Evolutionary conservation across 2,329 filamentous ascomycete species (phyloP), one percentile per base, ranked within the genome.

Genomic region (Talaromyces sp.): DNA sequence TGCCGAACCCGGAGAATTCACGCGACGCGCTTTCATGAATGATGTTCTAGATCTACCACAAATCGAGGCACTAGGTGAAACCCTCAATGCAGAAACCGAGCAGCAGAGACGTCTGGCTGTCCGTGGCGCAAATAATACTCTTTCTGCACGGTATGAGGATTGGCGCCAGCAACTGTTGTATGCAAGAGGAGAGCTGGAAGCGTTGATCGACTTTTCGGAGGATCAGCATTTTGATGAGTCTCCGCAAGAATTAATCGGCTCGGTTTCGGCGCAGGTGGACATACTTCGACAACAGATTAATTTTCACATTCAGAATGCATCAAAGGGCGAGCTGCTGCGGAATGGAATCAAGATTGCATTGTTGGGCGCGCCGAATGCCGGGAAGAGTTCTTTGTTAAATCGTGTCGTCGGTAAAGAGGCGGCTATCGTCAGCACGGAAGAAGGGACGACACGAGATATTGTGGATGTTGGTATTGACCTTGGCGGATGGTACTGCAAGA

Each of bases 151-250:
- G 19, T 99, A 99, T 75, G 93, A 97, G 70, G 72, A 72, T 10
- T 99, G 95, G 95, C 87, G 94, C 31, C 81, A 86, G 68, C 83
- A 88, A 68, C 79, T 99, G 19, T 82, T 98, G 7, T 84, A 90
- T 67, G 93, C 93, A 10, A 87, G 95, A 1, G 95, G 92, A 10
- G 93, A 98, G 78, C 84, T 99, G 45, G 95, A 99, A 78, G 95
- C 95, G 0, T 80, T 99, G 70, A 98, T 99, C 67, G 95, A 99
- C 77, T 99, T 99, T 75, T 90, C 92, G 0, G 95, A 99, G 76
- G 95, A 98, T 72, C 94, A 99, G 78, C 91, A 98, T 79, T 96
- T 99, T 72, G 93, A 98, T 70, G 93, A 97, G 77, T 89, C 91
- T 2, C 90, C 92, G 0, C 79, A 83, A 0, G 85, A 90, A 63